Conservation (phyloP, 1,284 basidiomycete genomes). For the Vanrija sp. region DNA sequence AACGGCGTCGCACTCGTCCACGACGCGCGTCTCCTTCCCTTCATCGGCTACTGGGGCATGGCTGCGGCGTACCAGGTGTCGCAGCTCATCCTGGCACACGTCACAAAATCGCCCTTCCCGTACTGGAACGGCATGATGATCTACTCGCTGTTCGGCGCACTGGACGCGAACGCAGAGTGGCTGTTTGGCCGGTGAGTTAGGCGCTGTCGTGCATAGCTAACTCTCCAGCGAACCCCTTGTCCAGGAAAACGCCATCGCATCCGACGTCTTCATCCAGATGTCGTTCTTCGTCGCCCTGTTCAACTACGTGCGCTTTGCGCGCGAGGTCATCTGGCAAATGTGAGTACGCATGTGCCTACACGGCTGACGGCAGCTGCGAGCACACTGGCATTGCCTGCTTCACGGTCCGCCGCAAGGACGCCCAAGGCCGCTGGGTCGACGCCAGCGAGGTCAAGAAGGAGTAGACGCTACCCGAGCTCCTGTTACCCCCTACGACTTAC, state of each 20-base stretch:
- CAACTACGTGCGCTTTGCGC: constrained; percentile 73
- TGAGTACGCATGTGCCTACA: constrained; percentile 21
- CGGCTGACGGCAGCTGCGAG: constrained; percentile 55
- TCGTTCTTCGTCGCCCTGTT: constrained; percentile 59
- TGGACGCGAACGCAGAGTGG: constrained; percentile 73
- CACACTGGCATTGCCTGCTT: constrained; percentile 87
- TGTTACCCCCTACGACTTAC: too few relatives aligned
- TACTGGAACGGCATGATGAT: constrained; percentile 83
- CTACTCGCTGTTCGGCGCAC: constrained; percentile 68
- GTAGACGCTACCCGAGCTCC: neutral
- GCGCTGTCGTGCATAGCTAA: neutral
- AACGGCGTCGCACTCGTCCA: constrained; percentile 52
- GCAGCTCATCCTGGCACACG: constrained; percentile 87
- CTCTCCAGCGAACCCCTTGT: constrained; percentile 33
- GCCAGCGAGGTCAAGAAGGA: constrained; percentile 42
- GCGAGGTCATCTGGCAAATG: constrained; percentile 77
- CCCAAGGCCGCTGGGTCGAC: constrained; percentile 63
- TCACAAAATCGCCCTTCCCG: constrained; percentile 80
- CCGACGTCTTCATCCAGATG: constrained; percentile 60
- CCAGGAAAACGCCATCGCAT: constrained; percentile 53
- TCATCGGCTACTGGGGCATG: constrained; percentile 85
- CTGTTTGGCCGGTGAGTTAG: constrained; percentile 63
- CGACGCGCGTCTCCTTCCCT: constrained; percentile 70
- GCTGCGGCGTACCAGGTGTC: constrained; percentile 66
- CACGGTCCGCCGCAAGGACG: constrained; percentile 76